Evolutionary conservation across 169 alveolate genomes (phyloP).

Genomic region (Neospora caninum): DNA sequence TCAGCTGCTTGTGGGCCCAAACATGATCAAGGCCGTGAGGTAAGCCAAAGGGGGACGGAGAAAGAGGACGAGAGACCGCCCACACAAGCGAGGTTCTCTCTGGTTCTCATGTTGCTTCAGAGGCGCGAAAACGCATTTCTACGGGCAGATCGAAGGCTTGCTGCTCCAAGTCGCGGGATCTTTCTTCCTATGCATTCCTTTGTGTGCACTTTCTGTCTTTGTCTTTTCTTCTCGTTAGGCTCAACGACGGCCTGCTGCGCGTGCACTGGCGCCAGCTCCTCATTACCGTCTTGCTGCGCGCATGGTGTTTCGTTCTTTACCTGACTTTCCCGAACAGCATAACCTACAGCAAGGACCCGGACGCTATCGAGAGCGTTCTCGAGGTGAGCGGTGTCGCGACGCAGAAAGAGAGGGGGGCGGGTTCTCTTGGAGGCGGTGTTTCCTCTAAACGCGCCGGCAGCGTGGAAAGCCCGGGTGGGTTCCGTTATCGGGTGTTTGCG

Average conservation of each 20-base stretch:
- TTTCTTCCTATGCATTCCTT: not conserved
- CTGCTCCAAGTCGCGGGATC: not conserved
- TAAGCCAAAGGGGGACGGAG: not conserved
- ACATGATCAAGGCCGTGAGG: constrained; percentile 73
- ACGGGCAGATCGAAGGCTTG: not conserved
- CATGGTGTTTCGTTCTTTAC: constrained; percentile 49
- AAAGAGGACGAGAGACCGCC: not conserved
- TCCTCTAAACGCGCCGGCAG: too few species aligned
- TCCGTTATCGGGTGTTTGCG: too few species aligned
- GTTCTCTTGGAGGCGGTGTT: too few species aligned
- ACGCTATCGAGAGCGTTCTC: not conserved
- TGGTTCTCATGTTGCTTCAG: too few species aligned
- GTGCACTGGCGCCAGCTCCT: constrained; percentile 46
- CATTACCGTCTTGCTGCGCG: not conserved
- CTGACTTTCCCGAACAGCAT: constrained; percentile 41
- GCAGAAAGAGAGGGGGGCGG: too few species aligned
- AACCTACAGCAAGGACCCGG: not conserved
- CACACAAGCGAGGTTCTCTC: too few species aligned
- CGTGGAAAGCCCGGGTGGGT: too few species aligned
- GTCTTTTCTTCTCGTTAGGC: not conserved
- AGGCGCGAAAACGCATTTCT: too few species aligned
- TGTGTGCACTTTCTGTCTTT: not conserved
- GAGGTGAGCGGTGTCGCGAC: too few species aligned
- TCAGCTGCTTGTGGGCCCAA: constrained; percentile 75
- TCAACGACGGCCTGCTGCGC: constrained; percentile 53